Base-by-base conservation (phyloP, 257 asterid genomes). In the Nyctanthes arbortristis region DNA sequence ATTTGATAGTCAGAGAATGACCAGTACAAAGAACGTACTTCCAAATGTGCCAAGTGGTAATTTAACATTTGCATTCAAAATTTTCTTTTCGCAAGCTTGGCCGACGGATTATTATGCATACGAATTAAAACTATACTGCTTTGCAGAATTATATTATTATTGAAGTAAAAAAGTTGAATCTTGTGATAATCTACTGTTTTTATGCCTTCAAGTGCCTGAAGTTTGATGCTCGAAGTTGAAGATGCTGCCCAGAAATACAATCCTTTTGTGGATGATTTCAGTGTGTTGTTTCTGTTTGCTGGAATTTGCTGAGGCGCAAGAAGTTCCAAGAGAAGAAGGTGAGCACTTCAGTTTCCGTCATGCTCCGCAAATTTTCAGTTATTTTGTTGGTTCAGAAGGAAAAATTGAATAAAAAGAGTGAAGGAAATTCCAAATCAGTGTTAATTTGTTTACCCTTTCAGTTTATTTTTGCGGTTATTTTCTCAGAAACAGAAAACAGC, bases 291-390 rank as follows among this genome's bases (percentile, higher is more conserved):
- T 66, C 30, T 55, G 71, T 34, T 22, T 73, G 14, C 58, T 71
- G 55, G 76, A 79, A 37, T 77, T 74, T 61, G 69, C 76, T 8
- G 78, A 78, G 20, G 66, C 86, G 34, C 89, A 84, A 70, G 89
- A 84, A 70, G 89, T 84, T 45, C 89, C 89, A 6, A 79, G 66
- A 67, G 79, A 71, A 55, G 89, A 84, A 81, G 89, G 89, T 84
- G 37, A 47, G 65, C 7, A 71, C 55, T 63, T 80, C 55, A 49
- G 57, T 49, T 22, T 47, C 20, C n/a, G n/a, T 69, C 52, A 1
- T 16, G 47, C 52, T 58, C 61, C 45, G 7, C 1, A 24, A 31
- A 27, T 69, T 2, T 67, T 45, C 47, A 3, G 56, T 47, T 40
- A 12, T 16, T 62, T 71, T 68, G 65, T 40, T 16, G 75, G 29